Conservation (phyloP, 345 rosid species). For the Gossypium anomalum region DNA sequence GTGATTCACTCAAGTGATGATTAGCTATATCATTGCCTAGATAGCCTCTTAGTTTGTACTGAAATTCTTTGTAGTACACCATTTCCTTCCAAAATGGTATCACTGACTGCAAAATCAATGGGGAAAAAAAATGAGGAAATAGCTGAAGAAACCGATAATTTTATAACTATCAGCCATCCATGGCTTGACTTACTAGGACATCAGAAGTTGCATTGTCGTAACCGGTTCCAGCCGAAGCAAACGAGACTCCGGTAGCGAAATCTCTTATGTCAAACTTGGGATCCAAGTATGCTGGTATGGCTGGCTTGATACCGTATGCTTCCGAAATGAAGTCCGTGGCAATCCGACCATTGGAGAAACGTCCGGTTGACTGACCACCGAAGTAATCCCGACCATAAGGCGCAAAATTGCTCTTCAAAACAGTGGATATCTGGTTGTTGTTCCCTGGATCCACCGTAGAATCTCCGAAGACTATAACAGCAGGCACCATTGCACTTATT, state of each 20-base stretch:
- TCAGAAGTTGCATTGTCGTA: conserved; percentile 69
- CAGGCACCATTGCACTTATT: conserved; percentile 42
- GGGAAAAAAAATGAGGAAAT: neutral
- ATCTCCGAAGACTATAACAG: conserved; percentile 72
- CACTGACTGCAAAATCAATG: conserved; percentile 50
- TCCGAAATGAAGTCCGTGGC: conserved; percentile 68
- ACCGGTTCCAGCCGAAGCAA: conserved; percentile 93
- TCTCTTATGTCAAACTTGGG: conserved; percentile 51
- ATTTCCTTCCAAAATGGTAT: conserved; percentile 79
- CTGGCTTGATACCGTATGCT: conserved; percentile 64
- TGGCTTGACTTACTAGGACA: conserved; percentile 56
- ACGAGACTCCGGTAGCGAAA: conserved; percentile 77
- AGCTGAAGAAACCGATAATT: neutral
- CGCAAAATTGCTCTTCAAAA: conserved; percentile 59
- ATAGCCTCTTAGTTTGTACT: conserved; percentile 40
- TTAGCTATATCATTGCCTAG: conserved; percentile 50
- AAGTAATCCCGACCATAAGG: conserved; percentile 79
- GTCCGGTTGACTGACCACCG: conserved; percentile 57
- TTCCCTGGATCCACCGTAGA: conserved; percentile 80
- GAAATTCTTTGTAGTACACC: conserved; percentile 73
- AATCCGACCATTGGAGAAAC: conserved; percentile 75
- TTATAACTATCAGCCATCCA: neutral
- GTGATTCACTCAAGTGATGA: conserved; percentile 45
- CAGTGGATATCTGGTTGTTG: conserved; percentile 66
- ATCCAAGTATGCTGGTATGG: conserved; percentile 77